These are phyloP conservation scores for Amaranthus palmeri DNA, from an alignment of 148 eudicot species.

Conservation along the genomic window DNA sequence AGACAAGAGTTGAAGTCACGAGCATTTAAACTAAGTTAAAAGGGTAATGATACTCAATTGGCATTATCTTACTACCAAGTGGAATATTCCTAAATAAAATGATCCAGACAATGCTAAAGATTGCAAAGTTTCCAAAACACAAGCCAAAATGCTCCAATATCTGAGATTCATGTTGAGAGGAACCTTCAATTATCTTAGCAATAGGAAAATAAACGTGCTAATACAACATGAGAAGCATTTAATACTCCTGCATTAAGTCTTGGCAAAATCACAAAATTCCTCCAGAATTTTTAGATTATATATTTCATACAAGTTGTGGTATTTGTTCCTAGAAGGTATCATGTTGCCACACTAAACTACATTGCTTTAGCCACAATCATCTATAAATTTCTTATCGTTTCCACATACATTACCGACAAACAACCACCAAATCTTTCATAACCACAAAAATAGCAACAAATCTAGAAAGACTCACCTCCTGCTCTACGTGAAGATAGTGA, in stretches of 20 bases:
- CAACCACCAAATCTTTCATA: neutral
- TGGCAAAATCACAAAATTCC: neutral
- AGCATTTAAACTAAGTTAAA: too few species aligned
- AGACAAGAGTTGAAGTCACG: too few species aligned
- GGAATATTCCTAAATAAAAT: neutral
- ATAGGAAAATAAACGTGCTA: neutral
- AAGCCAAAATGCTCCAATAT: neutral
- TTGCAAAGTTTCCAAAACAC: neutral
- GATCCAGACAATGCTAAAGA: too few species aligned
- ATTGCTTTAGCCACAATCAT: too few species aligned
- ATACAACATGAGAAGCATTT: neutral
- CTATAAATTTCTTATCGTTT: too few species aligned
- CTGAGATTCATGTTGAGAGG: neutral
- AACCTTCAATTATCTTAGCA: neutral
- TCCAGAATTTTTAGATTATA: neutral
- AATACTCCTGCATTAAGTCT: neutral
- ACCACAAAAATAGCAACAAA: neutral
- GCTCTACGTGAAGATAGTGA: constrained; percentile 2
- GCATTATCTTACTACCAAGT: neutral
- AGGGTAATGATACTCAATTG: neutral
- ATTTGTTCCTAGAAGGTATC: neutral
- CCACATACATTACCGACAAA: neutral
- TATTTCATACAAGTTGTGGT: neutral
- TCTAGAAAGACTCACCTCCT: constrained; percentile 2
- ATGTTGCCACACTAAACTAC: neutral